phyloP scores from a whole-genome alignment of 2,329 filamentous ascomycete species.

The Alternaria sp. region DNA sequence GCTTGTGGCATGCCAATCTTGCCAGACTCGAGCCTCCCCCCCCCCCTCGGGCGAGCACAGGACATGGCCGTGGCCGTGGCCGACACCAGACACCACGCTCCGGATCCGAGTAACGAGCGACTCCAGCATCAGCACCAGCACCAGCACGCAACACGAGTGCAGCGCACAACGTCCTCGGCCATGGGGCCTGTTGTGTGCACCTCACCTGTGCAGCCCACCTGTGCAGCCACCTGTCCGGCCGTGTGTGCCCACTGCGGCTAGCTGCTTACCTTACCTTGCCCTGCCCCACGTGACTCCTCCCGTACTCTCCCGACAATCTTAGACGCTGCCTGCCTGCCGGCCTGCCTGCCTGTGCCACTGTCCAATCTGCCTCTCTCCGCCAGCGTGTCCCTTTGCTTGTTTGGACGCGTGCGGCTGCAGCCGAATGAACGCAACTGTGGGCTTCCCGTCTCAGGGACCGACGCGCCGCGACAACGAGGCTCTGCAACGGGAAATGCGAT shows the following conservation, averaged over 20 bases:
- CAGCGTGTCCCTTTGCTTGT: conserved; percentile 8
- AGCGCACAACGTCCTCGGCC: neutral
- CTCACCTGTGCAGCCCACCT: neutral
- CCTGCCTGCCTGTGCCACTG: neutral
- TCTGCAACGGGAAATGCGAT: neutral
- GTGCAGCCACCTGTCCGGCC: neutral
- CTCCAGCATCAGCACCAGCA: neutral
- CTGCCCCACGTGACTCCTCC: conserved; percentile 7
- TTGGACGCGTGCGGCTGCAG: conserved; percentile 11
- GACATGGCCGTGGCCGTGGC: neutral
- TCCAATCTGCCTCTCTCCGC: neutral
- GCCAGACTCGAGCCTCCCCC: conserved; percentile 6
- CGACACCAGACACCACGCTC: neutral
- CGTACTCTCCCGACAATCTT: neutral
- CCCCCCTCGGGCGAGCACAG: neutral
- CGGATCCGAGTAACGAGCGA: neutral
- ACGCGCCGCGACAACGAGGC: conserved; percentile 9
- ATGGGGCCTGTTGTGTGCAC: no score
- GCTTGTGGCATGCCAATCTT: conserved; percentile 11
- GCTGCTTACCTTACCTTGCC: conserved; percentile 3
- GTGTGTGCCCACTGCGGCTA: conserved; percentile 10
- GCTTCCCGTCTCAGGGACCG: conserved; percentile 11
- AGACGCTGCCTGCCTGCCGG: neutral
- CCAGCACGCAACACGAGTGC: neutral
- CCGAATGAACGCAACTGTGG: conserved; percentile 15